These are phyloP conservation scores for Selaginella tamariscina DNA, from an alignment of 75 land plant species.

Conservation along the genomic window DNA sequence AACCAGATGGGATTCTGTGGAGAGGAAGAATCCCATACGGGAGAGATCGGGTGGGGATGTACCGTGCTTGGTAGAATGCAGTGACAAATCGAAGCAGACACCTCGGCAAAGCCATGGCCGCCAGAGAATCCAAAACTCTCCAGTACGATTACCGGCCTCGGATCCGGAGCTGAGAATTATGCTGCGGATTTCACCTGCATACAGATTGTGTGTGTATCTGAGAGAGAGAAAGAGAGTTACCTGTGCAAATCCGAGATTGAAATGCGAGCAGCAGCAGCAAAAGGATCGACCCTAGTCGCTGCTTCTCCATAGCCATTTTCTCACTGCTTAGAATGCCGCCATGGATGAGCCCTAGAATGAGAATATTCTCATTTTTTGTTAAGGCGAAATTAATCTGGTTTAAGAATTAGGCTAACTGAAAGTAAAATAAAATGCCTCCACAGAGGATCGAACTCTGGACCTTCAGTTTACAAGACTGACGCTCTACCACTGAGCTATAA, in stretches of 20 bases:
- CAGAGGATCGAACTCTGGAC: slow-evolving; percentile 44
- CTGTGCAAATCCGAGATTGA: too few species aligned
- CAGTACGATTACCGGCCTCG: slow-evolving; percentile 41
- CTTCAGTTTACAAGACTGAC: slow-evolving; percentile 55
- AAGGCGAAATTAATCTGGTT: too few species aligned
- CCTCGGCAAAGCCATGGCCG: slow-evolving; percentile 17
- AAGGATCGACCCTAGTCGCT: too few species aligned
- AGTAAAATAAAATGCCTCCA: slow-evolving; percentile 49
- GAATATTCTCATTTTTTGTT: too few species aligned
- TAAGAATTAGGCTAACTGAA: too few species aligned
- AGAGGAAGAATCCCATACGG: slow-evolving; percentile 60
- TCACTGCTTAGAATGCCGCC: too few species aligned
- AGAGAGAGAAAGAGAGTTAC: too few species aligned
- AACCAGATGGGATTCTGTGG: slow-evolving; percentile 44
- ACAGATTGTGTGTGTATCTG: too few species aligned
- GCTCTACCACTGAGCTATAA: slow-evolving; percentile 47
- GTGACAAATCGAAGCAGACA: slow-evolving; percentile 24
- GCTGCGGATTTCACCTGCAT: not conserved
- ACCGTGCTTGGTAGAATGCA: not conserved
- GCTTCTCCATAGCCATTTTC: too few species aligned
- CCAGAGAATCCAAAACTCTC: slow-evolving; percentile 61
- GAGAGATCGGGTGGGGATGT: slow-evolving; percentile 18
- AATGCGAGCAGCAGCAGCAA: too few species aligned
- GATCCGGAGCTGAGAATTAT: slow-evolving; percentile 14
- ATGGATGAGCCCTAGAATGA: too few species aligned